Base-by-base conservation (phyloP, 2,329 filamentous ascomycete genomes). In the Sclerotinia sclerotiorum region DNA sequence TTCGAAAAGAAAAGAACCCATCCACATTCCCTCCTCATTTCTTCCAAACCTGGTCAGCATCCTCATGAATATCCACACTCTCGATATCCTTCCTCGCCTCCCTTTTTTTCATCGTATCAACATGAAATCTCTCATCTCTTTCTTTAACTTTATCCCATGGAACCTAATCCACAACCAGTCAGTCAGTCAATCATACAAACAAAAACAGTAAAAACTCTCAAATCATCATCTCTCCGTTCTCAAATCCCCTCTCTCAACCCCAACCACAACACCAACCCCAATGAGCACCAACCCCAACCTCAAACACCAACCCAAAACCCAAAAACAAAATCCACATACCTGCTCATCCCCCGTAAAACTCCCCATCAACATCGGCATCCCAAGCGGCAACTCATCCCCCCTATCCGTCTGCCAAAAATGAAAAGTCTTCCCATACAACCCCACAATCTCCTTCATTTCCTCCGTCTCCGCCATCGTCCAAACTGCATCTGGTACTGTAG, bases 331-430 rank as follows among this genome's bases (percentile, higher is more conserved):
- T 1, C 11, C 1, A 48, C 57, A 46, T 10, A 68, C 67, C 52
- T 68, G 67, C 2, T 51, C 61, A 44, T 58, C 61, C 42, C 8
- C 6, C 13, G 60, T 68, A 46, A 68, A 68, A 65, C 67, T 68
- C 8, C 60, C 67, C 67, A 68, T 68, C 52, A 68, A 68, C 13
- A 55, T 49, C 67, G 67, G 67, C 51, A 21, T 35, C 0, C 68
- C 68, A 17, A 69, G 24, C 24, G 68, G 68, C 15, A 69, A 46
- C 49, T 52, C 62, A 69, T 70, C 66, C 0, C 91, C 91, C 7
- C 85, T 82, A 79, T 96, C 92, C 21, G 90, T 87, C 83, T 96
- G 91, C 93, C 93, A 97, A 54, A 95, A 82, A 77, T 97, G 92
- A 78, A 90, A 95, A 1, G 90, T 87, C 77, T 97, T 97, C 13